These are phyloP conservation scores for Trichoderma breve DNA, from an alignment of 2,329 filamentous ascomycete species.

Conservation along the genomic window DNA sequence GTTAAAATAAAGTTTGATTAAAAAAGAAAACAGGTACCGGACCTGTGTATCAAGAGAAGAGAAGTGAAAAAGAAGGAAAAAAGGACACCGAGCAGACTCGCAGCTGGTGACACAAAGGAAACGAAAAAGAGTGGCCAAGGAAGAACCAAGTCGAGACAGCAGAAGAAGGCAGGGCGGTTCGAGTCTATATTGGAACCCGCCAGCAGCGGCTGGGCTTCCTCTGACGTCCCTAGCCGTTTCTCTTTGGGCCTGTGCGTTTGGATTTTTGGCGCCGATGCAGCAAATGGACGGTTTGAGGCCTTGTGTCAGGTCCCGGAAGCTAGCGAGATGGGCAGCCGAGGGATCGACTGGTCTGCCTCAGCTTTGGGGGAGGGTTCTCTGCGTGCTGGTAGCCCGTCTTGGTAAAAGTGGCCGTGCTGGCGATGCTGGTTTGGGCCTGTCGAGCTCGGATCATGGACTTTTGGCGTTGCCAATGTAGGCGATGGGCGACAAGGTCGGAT, in stretches of 20 bases:
- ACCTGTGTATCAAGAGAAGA: constrained; percentile 39
- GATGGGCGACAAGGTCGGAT: constrained; percentile 3
- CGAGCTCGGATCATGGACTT: neutral
- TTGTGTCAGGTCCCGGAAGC: constrained; percentile 23
- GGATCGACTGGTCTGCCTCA: neutral
- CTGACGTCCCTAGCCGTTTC: neutral
- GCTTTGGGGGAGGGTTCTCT: neutral
- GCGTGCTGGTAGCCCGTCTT: constrained; percentile 17
- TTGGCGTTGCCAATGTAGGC: neutral
- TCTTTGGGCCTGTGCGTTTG: neutral
- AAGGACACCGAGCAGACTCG: constrained; percentile 14
- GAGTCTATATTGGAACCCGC: constrained; percentile 20
- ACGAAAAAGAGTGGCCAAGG: constrained; percentile 15
- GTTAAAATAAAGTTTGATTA: constrained; percentile 22
- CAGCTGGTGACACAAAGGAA: constrained; percentile 6
- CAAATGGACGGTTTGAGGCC: constrained; percentile 15
- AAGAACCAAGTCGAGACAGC: constrained; percentile 8
- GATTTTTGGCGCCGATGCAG: constrained; percentile 20
- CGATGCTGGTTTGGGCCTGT: neutral
- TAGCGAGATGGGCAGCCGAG: constrained; percentile 11
- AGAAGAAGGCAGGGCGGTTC: neutral
- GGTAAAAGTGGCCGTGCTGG: neutral
- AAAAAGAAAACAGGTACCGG: constrained; percentile 47
- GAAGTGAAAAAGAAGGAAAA: constrained; percentile 28
- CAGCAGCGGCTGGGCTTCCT: constrained; percentile 16